Base-by-base conservation (phyloP, 352 stramenopile species). In the Phytophthora cajani region DNA sequence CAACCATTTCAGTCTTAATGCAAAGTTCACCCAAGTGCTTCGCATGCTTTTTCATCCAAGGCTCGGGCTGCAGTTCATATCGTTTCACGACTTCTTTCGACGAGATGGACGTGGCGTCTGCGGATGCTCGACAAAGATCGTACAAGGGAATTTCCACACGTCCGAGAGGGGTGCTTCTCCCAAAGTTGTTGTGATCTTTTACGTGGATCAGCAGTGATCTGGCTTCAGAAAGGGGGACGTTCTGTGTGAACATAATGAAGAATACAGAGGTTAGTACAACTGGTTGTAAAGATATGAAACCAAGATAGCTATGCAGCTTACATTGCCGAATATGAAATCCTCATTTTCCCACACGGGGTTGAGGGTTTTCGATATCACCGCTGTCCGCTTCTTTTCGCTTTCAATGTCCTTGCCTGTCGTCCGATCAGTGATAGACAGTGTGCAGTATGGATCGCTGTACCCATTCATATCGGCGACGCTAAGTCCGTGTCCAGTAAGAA, bases 361-460 rank as follows among this genome's bases (percentile, higher is more conserved):
- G 16, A 92, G 67, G 12, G 85, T 93, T 54, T 86, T 90, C 2
- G 75, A 74, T n/a, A 91, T 74, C 16, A 91, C 73, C 1, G 79
- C 83, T 11, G 85, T 93, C 9, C 82, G 80, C 62, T 93, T 93
- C 55, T 93, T 93, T 61, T 93, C 85, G 3, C 38, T 60, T 54
- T 93, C 83, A 12, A 91, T 62, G 0, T 50, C 55, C 40, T 91
- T 91, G 8, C 80, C 81, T 1, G 74, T 79, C 2, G 40, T 54
- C 2, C 75, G 77, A 58, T 91, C 81, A 2, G 79, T 91, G 42
- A 91, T 52, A 10, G 75, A 85, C 27, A 93, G 62, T 19, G 84
- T 91, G 46, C 85, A 93, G 30, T 93, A 93, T 11, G 85, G 85
- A 55, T 93, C 85, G 54, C 85, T 93, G 62, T 93, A 93, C 3